Conservation (phyloP, 108 stramenopile species). For the Nitzschia palea region DNA sequence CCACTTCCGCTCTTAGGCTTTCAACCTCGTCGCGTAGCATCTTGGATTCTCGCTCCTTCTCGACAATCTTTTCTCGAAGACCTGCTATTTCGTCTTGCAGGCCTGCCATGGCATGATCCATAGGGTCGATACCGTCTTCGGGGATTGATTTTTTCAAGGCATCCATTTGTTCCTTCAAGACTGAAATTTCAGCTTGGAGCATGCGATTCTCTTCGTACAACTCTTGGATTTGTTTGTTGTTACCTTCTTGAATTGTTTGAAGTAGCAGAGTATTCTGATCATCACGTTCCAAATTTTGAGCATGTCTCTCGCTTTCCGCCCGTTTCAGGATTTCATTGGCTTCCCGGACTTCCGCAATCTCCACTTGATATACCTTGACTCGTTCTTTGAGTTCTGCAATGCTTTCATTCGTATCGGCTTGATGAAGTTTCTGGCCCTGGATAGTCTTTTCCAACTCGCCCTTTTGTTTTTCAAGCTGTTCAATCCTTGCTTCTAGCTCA, state of each 20-base stretch:
- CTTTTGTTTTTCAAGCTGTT: conserved; percentile 15
- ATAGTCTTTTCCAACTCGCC: conserved; percentile 11
- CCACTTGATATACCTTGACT: conserved; percentile 15
- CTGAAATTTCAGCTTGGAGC: conserved; percentile 1
- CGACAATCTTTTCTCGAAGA: conserved; percentile 31
- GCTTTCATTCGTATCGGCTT: conserved; percentile 17
- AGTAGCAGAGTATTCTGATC: neutral
- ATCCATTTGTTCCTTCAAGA: conserved; percentile 3
- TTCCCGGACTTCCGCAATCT: conserved; percentile 9
- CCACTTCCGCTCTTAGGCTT: conserved; percentile 15
- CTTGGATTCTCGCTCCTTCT: conserved; percentile 30
- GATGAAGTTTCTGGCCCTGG: conserved; percentile 5
- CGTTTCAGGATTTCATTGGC: conserved; percentile 6
- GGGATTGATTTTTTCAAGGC: conserved; percentile 4
- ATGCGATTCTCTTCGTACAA: conserved; percentile 4
- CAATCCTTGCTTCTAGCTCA: neutral
- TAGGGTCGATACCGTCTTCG: conserved; percentile 9
- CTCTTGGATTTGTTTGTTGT: conserved; percentile 14
- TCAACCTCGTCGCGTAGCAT: conserved; percentile 33
- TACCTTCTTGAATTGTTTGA: conserved; percentile 1
- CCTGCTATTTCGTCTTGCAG: conserved; percentile 32
- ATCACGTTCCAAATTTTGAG: neutral
- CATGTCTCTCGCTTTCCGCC: neutral
- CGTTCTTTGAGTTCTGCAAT: conserved; percentile 21
- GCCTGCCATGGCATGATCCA: conserved; percentile 6